These are phyloP conservation scores for Picochlorum sp. DNA, from an alignment of 139 green algal species.

Conservation along the genomic window DNA sequence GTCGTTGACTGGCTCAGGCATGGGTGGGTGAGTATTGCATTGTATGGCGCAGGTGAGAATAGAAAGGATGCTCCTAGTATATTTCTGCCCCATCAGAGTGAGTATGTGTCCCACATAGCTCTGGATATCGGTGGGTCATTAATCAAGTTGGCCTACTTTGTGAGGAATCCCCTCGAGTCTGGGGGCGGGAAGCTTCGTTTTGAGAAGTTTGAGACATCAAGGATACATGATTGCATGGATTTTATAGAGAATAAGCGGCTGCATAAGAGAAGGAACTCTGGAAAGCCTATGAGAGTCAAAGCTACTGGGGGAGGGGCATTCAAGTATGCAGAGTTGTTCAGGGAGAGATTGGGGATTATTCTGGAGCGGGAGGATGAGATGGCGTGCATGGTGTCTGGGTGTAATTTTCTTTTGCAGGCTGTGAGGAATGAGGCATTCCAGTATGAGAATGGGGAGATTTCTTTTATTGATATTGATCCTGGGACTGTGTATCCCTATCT, in stretches of 20 bases:
- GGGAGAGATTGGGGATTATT: conserved; percentile 75
- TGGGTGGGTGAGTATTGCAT: too few species aligned
- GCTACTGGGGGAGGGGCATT: conserved; percentile 75
- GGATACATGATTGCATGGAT: conserved; percentile 74
- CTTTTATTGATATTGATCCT: conserved; percentile 39
- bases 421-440: conserved; percentile 93
- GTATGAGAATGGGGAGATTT: conserved; percentile 54
- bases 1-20: not conserved
- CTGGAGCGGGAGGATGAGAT: conserved; percentile 95
- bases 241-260: conserved; percentile 94
- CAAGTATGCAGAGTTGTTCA: conserved; percentile 80
- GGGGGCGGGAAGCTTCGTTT: conserved; percentile 83
- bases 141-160: conserved; percentile 98
- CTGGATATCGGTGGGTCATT: conserved; percentile 92
- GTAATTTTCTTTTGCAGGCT: conserved; percentile 89
- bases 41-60: too few species aligned
- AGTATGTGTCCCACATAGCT: conserved; percentile 84
- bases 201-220: conserved; percentile 94
- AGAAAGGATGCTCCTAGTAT: conserved; percentile 69
- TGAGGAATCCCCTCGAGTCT: conserved; percentile 24
- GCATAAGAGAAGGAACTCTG: conserved; percentile 44
- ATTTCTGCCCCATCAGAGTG: conserved; percentile 82
- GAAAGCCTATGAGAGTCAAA: conserved; percentile 43
- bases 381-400: conserved; percentile 78
- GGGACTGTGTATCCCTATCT: conserved; percentile 89